Evolutionary conservation across 306 rosid species (phyloP), one percentile per base, ranked within the genome.

Genomic region (Acacia acuminata): DNA sequence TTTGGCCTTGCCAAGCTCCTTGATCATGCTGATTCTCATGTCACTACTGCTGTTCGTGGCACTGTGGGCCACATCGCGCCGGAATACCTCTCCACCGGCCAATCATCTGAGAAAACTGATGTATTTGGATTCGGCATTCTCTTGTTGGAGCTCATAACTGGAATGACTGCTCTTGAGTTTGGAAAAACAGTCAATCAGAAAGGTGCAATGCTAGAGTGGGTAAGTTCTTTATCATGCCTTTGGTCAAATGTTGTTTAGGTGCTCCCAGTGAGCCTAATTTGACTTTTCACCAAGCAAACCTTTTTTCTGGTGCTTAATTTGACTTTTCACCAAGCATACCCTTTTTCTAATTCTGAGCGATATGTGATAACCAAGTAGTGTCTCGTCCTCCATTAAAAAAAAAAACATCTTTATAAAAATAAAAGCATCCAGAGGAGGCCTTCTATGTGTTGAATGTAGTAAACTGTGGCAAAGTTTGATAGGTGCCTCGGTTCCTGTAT

Each of bases 61-160:
- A 96, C 99, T 10, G 97, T 96, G 8, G 99, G 99, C 32, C 99
- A 96, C 87, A 96, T 96, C 60, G 99, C 99, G 2, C 99, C 99
- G 0, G 99, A 96, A 85, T 96, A 96, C 83, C 99, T 96, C 77
- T 96, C 99, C 36, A 96, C 99, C 1, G 99, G 99, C 73, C 98
- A 96, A 69, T 96, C 99, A 72, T 96, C 99, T 38, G 99, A 96
- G 89, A 96, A 96, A 84, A 96, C 99, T 10, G 99, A 96, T 60
- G 99, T 96, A 14, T 96, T 89, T 76, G 99, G 99, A 48, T 96
- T 94, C 53, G 99, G 99, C 48, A 96, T 94, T 81, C 97, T 96
- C 77, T 88, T 94, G 83, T 77, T 96, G 79, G 99, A 96, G 90
- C 99, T 96, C 71, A 94, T 94, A 75, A 96, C 99, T 25, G 98